A percentile compares a stretch with the other conserved stretches of the same genome.
Conservation (phyloP, 2,329 filamentous ascomycete genomes). For the Fusarium sp. region DNA sequence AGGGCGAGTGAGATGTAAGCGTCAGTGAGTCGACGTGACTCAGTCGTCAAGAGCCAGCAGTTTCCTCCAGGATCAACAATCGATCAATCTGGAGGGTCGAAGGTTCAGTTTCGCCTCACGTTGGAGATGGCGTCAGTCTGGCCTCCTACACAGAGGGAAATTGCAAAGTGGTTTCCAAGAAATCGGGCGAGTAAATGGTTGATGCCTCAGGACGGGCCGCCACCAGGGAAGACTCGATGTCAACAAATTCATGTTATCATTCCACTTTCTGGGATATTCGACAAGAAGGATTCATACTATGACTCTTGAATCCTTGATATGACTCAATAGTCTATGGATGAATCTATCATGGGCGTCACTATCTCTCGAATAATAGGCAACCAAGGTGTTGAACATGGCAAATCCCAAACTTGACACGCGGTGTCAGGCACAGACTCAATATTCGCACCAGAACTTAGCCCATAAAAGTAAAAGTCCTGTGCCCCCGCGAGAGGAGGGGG, state of each 20-base stretch:
- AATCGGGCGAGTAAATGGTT: constrained; percentile 21
- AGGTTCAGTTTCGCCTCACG: background rate
- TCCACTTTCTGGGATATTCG: background rate
- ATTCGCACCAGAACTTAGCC: constrained; percentile 17
- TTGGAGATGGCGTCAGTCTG: constrained; percentile 29
- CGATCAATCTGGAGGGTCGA: background rate
- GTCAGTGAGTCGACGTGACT: background rate
- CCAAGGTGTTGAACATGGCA: constrained; percentile 17
- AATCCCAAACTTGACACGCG: constrained; percentile 24
- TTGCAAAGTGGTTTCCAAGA: constrained; percentile 7
- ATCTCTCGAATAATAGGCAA: constrained; percentile 14
- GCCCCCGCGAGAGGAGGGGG: constrained; percentile 33
- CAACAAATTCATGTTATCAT: background rate
- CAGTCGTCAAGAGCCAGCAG: background rate
- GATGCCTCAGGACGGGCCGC: constrained; percentile 39
- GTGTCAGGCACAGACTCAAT: background rate
- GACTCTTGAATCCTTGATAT: constrained; percentile 28
- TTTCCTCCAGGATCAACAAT: background rate
- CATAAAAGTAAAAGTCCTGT: constrained; percentile 25
- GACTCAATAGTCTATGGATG: constrained; percentile 21
- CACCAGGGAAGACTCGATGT: background rate
- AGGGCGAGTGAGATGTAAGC: background rate
- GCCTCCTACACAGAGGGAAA: constrained; percentile 18
- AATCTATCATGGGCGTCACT: constrained; percentile 8
- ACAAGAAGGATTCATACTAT: constrained; percentile 9